Conservation (phyloP, 305 asterid genomes). For the Fraxinus ornus region DNA sequence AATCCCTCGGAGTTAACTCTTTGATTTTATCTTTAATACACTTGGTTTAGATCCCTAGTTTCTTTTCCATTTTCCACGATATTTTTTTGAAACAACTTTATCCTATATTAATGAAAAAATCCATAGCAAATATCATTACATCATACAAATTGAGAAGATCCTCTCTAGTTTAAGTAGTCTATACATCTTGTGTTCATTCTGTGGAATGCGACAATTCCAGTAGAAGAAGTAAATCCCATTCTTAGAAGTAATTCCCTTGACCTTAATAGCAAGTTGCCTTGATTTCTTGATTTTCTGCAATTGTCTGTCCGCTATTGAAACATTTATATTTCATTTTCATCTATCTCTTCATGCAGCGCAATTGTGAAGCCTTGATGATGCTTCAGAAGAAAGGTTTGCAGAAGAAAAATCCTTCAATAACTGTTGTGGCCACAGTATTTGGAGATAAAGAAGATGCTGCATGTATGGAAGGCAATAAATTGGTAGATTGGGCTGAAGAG, state of each 20-base stretch:
- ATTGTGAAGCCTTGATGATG: conserved; percentile 98
- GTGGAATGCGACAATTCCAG: background rate
- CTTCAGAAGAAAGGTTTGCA: conserved; percentile 95
- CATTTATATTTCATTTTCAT: conserved; percentile 16
- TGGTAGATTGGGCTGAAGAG: conserved; percentile 69
- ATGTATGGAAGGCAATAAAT: conserved; percentile 56
- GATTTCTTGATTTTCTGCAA: background rate
- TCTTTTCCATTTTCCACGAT: conserved; percentile 10
- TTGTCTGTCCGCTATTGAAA: conserved; percentile 4
- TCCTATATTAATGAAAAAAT: background rate
- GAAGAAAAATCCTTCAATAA: conserved; percentile 75
- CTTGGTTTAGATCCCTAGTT: background rate
- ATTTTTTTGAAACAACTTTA: background rate
- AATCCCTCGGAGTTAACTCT: background rate
- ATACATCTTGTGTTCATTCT: background rate
- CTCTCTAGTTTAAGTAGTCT: background rate
- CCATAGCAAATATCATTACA: background rate
- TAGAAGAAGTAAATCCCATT: background rate
- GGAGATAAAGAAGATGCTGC: conserved; percentile 80
- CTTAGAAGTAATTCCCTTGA: background rate
- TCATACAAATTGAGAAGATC: background rate
- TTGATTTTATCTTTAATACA: background rate
- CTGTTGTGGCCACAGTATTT: conserved; percentile 76
- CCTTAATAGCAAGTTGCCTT: background rate
- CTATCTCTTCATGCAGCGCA: conserved; percentile 63